Base-by-base conservation (phyloP, 768 basidiomycete species). In the Boletellus ananiceps region DNA sequence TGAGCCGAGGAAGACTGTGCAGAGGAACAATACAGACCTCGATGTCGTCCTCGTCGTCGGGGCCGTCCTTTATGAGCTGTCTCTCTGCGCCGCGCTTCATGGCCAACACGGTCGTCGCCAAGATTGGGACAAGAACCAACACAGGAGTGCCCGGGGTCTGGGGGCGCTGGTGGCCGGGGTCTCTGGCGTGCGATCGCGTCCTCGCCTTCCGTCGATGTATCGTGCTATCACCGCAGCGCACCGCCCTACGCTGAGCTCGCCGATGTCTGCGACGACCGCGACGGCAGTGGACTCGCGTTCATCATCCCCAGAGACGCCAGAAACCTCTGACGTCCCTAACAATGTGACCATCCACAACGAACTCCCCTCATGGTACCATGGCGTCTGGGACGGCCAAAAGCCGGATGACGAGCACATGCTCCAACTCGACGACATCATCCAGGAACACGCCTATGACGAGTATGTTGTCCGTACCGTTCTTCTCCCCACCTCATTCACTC, bases 11-110 rank as follows among this genome's bases (percentile, higher is more conserved):
- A 21, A 14, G 23, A n/a, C 36, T 1, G 19, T 3, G 13, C 5
- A 4, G 12, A 31, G 2, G 39, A 16, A 2, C 2, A 7, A 21
- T 8, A 34, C 59, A 23, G 14, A 70, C 67, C 63, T 70, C 58
- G n/a, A 67, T 59, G 11, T 66, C 66, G 4, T 66, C 66, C 5
- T 72, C 71, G 4, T 66, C 66, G 5, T 72, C 74, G 16, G 43
- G 60, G 23, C 69, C 73, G 50, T 83, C 83, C 58, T 81, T 87
- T 11, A 75, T 73, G 31, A 91, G 61, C 57, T 91, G 84, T 52
- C 69, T 78, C 44, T 89, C 88, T 63, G 88, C 88, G 47, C 74
- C 77, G 64, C 88, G 79, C 69, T 90, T 90, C 84, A 88, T 84
- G 57, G 41, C 63, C 51, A 49, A 37, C 37, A 42, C 37, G 44